Conservation (phyloP, 805 yeast species). For the Vanderwaltozyma tropicalis region DNA sequence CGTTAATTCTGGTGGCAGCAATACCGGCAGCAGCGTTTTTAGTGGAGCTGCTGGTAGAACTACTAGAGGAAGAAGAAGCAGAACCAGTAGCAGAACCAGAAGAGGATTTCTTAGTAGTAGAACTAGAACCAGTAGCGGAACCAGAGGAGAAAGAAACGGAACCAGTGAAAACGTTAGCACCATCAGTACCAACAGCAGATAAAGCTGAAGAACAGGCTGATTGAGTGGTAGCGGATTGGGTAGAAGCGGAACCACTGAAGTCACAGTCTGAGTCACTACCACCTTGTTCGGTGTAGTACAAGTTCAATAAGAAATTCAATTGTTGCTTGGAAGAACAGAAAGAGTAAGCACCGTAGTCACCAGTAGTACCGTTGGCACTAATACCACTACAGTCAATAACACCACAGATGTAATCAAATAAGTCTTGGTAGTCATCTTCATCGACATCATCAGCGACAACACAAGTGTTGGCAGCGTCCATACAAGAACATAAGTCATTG, state of each 20-base stretch:
- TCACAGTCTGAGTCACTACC: conserved; percentile 46
- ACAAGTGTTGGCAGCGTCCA: conserved; percentile 46
- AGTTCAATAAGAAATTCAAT: conserved; percentile 54
- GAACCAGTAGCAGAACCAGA: conserved; percentile 16
- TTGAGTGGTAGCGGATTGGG: conserved; percentile 38
- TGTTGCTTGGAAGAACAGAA: conserved; percentile 59
- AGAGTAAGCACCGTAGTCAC: conserved; percentile 63
- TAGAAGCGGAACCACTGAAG: conserved; percentile 58
- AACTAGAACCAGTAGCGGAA: conserved; percentile 16
- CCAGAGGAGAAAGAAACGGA: conserved; percentile 23
- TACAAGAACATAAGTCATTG: conserved; percentile 51
- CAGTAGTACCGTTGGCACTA: conserved; percentile 49
- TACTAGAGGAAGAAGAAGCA: conserved; percentile 1
- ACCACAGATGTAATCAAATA: conserved; percentile 52
- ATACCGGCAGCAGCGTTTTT: conserved; percentile 1
- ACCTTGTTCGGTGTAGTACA: conserved; percentile 44
- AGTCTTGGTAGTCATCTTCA: conserved; percentile 45
- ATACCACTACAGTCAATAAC: conserved; percentile 50
- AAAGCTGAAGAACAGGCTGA: conserved; percentile 48
- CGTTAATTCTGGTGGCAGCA: conserved; percentile 14
- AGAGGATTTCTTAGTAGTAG: conserved; percentile 11
- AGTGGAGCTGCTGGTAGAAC: conserved; percentile 3
- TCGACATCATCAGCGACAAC: conserved; percentile 47
- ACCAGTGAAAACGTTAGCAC: conserved; percentile 48
- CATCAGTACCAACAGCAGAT: conserved; percentile 58